Conservation (phyloP, 2,329 filamentous ascomycete species). For the Sclerotinia sclerotiorum region DNA sequence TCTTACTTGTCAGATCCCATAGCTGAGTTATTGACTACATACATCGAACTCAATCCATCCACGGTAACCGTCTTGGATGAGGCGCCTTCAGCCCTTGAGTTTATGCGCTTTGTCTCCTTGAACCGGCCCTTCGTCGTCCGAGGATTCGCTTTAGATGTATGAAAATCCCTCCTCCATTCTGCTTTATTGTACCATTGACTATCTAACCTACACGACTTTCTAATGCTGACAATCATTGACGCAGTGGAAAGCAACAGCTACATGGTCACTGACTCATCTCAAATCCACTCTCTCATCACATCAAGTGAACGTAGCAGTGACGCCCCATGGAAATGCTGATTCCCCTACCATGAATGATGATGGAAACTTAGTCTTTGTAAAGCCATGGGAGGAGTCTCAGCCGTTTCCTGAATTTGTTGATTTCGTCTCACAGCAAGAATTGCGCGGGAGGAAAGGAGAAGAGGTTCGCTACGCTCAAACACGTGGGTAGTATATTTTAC, state of each 20-base stretch:
- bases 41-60: slow-evolving; percentile 68
- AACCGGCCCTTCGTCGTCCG: slow-evolving; percentile 76
- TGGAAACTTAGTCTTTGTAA: slow-evolving; percentile 58
- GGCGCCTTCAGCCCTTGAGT: slow-evolving; percentile 73
- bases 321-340: slow-evolving; percentile 48
- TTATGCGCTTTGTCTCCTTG: slow-evolving; percentile 72
- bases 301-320: slow-evolving; percentile 22
- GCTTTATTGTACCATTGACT: not conserved
- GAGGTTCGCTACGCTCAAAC: slow-evolving; percentile 74
- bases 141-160: slow-evolving; percentile 51
- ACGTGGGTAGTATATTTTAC: slow-evolving; percentile 49
- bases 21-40: slow-evolving; percentile 62
- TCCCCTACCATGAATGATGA: slow-evolving; percentile 48
- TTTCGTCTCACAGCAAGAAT: slow-evolving; percentile 59
- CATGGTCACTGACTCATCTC: slow-evolving; percentile 22
- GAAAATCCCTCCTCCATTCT: not conserved
- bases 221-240: not conserved
- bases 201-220: not conserved
- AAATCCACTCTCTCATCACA: slow-evolving; percentile 21
- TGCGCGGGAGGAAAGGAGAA: slow-evolving; percentile 32
- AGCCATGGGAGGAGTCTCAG: slow-evolving; percentile 68
- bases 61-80: slow-evolving; percentile 59
- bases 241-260: slow-evolving; percentile 23
- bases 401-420: slow-evolving; percentile 62
- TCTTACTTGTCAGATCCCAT: slow-evolving; percentile 44